Base-by-base conservation (phyloP, 805 yeast genomes). In the Metschnikowia peoriensis region DNA sequence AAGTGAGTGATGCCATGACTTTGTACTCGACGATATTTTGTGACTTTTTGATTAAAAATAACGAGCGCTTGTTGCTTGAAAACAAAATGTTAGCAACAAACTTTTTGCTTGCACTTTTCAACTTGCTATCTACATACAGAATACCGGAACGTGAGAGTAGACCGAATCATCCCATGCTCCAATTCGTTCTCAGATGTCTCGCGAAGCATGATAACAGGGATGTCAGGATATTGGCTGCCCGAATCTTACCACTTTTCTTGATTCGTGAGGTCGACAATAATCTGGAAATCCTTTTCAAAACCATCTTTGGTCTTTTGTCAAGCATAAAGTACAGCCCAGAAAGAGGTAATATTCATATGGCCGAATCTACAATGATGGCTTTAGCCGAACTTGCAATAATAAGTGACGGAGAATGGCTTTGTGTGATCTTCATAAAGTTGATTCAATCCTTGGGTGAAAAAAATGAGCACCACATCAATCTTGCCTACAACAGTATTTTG, bases 311-410 rank as follows among this genome's bases (percentile, higher is more conserved):
- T 12, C 64, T 70, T 41, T 56, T 84, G 0, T 76, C 80, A 38
- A 61, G 70, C 0, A 73, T 81, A 41, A 69, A 71, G 6, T 71
- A 77, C n/a, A 57, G 60, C 41, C 41, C 46, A 32, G 64, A 62
- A 11, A 61, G 64, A 14, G 65, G 67, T 4, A 58, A 58, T 9
- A 61, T 66, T 2, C 73, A 80, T 52, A 61, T 84, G 47, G 84
- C 81, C 8, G 92, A 87, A 63, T 79, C 86, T 0, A 75, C 82
- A 0, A 73, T 83, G 1, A 72, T 66, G 57, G 76, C 87, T 0
- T 82, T 92, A 81, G 82, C 85, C 1, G 88, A 84, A 48, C 62
- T 89, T 37, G 84, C 88, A 0, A 69, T 80, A 7, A 76, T 85
- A 0, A 76, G 85, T 6, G 76, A 78, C 6, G 94, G 89, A 7